Conservation (phyloP, 768 basidiomycete species). For the button mushroom (Agaricus bisporus) region DNA sequence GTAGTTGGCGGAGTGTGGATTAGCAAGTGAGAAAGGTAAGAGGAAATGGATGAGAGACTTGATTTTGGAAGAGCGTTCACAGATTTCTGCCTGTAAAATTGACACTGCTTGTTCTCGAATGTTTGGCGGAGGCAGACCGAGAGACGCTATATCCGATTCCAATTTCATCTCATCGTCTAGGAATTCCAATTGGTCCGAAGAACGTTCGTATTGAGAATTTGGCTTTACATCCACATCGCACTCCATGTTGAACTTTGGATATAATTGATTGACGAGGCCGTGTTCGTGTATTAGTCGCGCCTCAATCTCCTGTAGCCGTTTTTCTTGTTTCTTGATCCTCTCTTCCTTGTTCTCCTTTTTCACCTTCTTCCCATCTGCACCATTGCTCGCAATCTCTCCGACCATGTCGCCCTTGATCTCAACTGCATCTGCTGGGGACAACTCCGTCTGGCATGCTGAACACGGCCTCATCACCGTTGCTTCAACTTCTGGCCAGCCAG, state of each 20-base stretch:
- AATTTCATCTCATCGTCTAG: constrained; percentile 4
- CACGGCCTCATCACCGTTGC: constrained; percentile 59
- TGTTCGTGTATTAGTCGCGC: neutral
- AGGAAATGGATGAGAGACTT: constrained; percentile 77
- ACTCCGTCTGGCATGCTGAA: constrained; percentile 67
- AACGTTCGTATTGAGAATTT: neutral
- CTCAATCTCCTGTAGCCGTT: constrained; percentile 47
- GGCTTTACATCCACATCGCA: neutral
- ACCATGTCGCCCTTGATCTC: constrained; percentile 66
- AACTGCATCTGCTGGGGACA: constrained; percentile 70
- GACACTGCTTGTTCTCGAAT: constrained; percentile 1
- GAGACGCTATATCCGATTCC: neutral
- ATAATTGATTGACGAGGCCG: neutral
- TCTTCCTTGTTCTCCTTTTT: constrained; percentile 9
- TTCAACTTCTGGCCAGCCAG: constrained; percentile 72
- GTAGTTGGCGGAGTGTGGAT: constrained; percentile 86
- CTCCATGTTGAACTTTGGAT: neutral
- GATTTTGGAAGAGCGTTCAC: constrained; percentile 84
- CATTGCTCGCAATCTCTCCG: constrained; percentile 24
- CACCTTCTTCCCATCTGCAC: constrained; percentile 37
- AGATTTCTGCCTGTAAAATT: constrained; percentile 34
- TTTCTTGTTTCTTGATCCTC: constrained; percentile 61
- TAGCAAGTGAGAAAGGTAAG: constrained; percentile 70
- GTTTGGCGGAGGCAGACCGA: neutral
- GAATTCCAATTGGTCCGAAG: neutral